Evolutionary conservation across 768 basidiomycete genomes (phyloP).

Genomic region (Gloeopeniophorella convolvens): DNA sequence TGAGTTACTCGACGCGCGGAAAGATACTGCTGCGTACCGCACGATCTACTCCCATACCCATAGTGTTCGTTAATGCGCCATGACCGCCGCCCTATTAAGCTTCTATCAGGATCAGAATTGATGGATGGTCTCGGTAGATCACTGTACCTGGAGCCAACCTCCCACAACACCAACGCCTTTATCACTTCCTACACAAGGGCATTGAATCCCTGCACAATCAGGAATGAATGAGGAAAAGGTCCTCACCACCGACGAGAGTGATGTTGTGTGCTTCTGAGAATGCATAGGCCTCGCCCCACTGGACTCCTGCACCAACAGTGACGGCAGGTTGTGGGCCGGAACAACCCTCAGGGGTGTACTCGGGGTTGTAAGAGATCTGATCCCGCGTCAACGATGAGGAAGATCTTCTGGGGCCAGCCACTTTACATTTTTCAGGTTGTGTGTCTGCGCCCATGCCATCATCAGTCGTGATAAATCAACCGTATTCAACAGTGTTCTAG

Average conservation of each 20-base stretch:
- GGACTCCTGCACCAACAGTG: conserved; percentile 30
- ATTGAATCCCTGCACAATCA: too few relatives aligned
- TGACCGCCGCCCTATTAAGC: conserved; percentile 27
- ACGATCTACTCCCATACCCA: conserved; percentile 29
- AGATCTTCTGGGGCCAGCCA: not conserved
- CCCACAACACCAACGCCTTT: conserved; percentile 34
- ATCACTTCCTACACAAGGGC: conserved; percentile 31
- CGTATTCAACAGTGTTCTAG: not conserved
- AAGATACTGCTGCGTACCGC: conserved; percentile 22
- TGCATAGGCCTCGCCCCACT: conserved; percentile 27
- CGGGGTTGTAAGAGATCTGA: conserved; percentile 17
- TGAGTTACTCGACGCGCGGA: not conserved
- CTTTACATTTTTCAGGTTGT: conserved; percentile 18
- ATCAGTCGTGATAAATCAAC: not conserved
- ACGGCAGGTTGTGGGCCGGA: conserved; percentile 25
- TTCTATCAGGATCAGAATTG: not conserved
- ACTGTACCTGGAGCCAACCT: conserved; percentile 29
- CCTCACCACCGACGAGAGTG: too few relatives aligned
- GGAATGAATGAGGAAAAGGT: too few relatives aligned
- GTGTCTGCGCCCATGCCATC: conserved; percentile 9
- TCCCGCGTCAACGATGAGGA: too few relatives aligned
- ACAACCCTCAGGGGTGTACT: conserved; percentile 21
- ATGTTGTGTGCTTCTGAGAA: conserved; percentile 33
- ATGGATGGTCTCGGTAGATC: not conserved
- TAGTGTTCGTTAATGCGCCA: conserved; percentile 25